Conservation (phyloP, 371 early-diverging fungal species). For the Mortierella sp. region DNA sequence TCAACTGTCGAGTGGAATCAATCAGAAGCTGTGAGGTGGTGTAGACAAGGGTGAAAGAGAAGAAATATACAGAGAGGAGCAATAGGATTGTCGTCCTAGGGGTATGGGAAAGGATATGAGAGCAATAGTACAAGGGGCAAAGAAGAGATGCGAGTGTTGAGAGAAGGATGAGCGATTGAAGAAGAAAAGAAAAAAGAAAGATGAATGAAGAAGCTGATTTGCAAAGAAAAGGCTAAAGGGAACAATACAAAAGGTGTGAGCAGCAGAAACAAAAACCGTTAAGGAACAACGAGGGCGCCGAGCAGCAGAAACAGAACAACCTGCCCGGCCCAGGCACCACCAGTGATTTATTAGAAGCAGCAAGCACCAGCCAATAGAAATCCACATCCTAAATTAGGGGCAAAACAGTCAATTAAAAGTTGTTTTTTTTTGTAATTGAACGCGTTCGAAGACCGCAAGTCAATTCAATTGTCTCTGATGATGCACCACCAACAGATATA, state of each 20-base stretch:
- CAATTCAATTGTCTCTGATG: background rate
- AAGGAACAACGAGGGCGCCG: background rate
- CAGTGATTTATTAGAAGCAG: background rate
- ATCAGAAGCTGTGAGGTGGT: background rate
- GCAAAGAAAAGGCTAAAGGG: background rate
- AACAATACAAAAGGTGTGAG: background rate
- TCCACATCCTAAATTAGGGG: background rate
- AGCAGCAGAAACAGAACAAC: background rate
- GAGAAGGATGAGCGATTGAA: background rate
- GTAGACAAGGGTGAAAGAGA: background rate
- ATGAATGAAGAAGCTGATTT: background rate
- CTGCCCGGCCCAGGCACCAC: conserved; percentile 3
- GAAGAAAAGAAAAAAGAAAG: background rate
- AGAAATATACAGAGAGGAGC: background rate
- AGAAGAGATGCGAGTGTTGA: background rate
- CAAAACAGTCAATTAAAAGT: background rate
- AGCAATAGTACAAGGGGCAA: background rate
- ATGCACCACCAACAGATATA: background rate
- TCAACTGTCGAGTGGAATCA: background rate
- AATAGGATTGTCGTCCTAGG: background rate
- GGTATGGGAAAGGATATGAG: background rate
- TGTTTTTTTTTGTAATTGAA: background rate
- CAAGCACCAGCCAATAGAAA: background rate
- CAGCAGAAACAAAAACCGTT: background rate
- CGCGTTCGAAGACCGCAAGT: background rate